Conservation (phyloP, 169 alveolate species). For the Plasmodium gaboni region DNA sequence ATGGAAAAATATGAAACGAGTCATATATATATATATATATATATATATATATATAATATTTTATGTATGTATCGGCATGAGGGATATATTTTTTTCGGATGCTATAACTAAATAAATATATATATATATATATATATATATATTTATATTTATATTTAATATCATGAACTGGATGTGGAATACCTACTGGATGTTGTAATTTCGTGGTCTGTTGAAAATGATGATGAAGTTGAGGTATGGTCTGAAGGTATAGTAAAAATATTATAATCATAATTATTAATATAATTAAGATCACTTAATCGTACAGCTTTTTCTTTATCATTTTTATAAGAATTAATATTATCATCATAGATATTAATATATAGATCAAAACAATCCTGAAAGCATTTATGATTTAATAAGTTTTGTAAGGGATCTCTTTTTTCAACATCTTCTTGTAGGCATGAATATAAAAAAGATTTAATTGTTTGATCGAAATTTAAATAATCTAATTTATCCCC, state of each 20-base stretch:
- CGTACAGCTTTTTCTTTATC: conserved; percentile 65
- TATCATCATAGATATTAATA: conserved; percentile 66
- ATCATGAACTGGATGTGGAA: conserved; percentile 27
- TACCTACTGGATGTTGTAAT: conserved; percentile 23
- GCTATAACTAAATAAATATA: no score
- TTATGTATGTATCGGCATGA: no score
- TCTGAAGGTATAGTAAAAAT: conserved; percentile 59
- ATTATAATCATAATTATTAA: conserved; percentile 43
- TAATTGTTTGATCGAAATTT: conserved; percentile 50
- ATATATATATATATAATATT: no score
- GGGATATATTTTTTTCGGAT: no score
- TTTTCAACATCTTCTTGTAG: conserved; percentile 6
- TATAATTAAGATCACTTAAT: conserved; percentile 37
- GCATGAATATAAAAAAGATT: conserved; percentile 29
- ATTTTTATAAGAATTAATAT: conserved; percentile 60
- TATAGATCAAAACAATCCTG: conserved; percentile 57
- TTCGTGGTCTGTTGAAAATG: conserved; percentile 19
- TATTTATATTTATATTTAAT: not conserved
- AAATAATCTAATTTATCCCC: conserved; percentile 68
- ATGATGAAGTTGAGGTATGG: conserved; percentile 8
- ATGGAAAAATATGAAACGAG: not conserved
- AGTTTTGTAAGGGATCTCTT: conserved; percentile 21
- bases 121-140: no score
- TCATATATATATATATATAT: no score
- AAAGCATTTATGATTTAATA: conserved; percentile 47